A percentile compares a stretch with the other conserved stretches of the same genome.
Evolutionary conservation across 345 rosid species (phyloP).

Genomic region (Pseudoturritis turrita): DNA sequence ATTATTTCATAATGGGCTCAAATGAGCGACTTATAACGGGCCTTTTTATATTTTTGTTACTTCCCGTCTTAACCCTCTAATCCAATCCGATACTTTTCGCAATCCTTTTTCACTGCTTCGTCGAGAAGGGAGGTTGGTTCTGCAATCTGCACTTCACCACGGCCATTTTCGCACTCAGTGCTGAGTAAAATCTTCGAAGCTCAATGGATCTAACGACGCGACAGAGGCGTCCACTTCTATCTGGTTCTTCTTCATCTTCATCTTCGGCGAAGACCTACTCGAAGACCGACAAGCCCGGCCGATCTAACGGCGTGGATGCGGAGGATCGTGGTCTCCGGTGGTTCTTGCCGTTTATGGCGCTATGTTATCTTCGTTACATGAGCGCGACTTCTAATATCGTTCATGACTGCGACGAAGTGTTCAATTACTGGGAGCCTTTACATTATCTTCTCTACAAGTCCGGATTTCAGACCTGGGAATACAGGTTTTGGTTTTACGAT

Average conservation of each 20-base stretch:
- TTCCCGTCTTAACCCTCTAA: neutral
- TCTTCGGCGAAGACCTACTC: constrained; percentile 41
- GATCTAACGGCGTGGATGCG: constrained; percentile 37
- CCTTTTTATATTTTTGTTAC: too few relatives aligned
- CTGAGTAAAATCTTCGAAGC: constrained; percentile 1
- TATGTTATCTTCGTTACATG: constrained; percentile 85
- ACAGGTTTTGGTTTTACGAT: constrained; percentile 46
- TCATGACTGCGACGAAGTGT: constrained; percentile 98
- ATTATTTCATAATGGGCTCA: too few relatives aligned
- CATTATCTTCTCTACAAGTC: constrained; percentile 88
- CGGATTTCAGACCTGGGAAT: constrained; percentile 98
- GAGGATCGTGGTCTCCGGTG: constrained; percentile 57
- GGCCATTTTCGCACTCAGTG: constrained; percentile 6
- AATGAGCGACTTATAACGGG: too few relatives aligned
- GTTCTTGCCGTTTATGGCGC: constrained; percentile 64
- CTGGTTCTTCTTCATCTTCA: constrained; percentile 43
- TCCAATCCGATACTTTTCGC: neutral
- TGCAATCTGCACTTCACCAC: constrained; percentile 13
- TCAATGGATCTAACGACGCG: constrained; percentile 61
- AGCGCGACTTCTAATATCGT: constrained; percentile 96
- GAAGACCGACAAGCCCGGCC: constrained; percentile 53
- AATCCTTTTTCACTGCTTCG: constrained; percentile 15
- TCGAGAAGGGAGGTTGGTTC: constrained; percentile 13
- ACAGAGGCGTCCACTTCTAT: constrained; percentile 56
- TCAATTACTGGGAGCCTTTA: constrained; percentile 99